Base-by-base conservation (phyloP, 75 land plant genomes). In the Ceratopteris richardii region DNA sequence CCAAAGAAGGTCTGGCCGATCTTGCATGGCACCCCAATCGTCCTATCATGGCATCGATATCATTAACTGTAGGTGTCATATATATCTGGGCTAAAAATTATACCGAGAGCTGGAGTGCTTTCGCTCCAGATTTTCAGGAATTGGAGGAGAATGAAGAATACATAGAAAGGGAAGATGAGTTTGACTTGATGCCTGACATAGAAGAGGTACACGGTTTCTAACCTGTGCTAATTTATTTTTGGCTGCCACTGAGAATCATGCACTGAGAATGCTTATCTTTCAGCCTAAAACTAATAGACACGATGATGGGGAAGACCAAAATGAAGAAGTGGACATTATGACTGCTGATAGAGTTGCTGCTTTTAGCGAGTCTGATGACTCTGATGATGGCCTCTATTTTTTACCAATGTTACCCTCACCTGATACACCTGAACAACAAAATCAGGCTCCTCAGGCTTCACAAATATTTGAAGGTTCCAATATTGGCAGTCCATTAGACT, bases 51-150 rank as follows among this genome's bases (percentile, higher is more conserved):
- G 90, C 75, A 14, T 93, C 98, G 23, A 85, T 93, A 17, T 85
- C 98, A 40, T 42, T 88, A 63, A 68, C 87, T 57, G 56, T 39
- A 31, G 98, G 98, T 31, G 60, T 77, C 23, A 69, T 88, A 29
- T 93, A 88, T 58, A 76, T 93, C 31, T 93, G 98, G 98, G 98
- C 98, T 36, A 93, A 93, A 70, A 87, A 93, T 54, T 89, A 93
- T 57, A 88, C 95, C 0, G 98, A 93, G 64, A 93, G 89, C 51
- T 93, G 98, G 98, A 89, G 98, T 73, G 98, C 98, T 1, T 93
- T 93, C 81, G 98, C 98, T 68, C 98, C 98, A 25, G 98, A 93
- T 67, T 93, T 93, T 42, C 84, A 87, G 62, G 98, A 93, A 65
- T 85, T 93, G 0, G 98, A 93, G 68, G 98, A 93, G 33, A 93